Base-by-base conservation (phyloP, 2,329 filamentous ascomycete genomes). In the Calonectria pseudoreteaudii region DNA sequence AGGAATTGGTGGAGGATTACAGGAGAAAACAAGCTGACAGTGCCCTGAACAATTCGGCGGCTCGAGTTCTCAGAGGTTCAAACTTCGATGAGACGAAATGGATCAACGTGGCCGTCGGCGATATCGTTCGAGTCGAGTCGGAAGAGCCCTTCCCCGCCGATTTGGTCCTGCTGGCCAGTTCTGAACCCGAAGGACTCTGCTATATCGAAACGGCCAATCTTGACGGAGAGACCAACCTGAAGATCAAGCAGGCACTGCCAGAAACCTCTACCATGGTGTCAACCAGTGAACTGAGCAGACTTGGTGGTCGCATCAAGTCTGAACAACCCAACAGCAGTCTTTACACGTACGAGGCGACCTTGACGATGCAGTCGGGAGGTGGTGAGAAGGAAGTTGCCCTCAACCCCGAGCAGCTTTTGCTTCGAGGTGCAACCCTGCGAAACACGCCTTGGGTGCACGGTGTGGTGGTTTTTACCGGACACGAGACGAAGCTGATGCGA, bases 181-280 rank as follows among this genome's bases (percentile, higher is more conserved):
- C 97, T 9, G 97, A 99, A 83, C 97, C 97, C 1, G 97, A 99
- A 87, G 97, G 97, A 80, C 87, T 99, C 71, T 99, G 97, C 86
- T 99, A 99, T 84, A 98, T 99, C 82, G 97, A 99, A 86, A 99
- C 97, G 2, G 96, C 97, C 30, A 99, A 99, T 83, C 88, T 99
- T 72, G 97, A 99, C 81, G 97, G 97, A 79, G 97, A 99, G 86
- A 99, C 97, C 26, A 99, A 99, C 83, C 87, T 99, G 79, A 99
- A 99, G 86, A 98, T 99, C 87, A 99, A 99, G 87, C 97, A 99
- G 86, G 96, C 93, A 2, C 93, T 98, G 68, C 96, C 97, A 0
- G 97, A 99, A 87, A 99, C 97, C 0, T 93, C 94, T 18, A 90
- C 94, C 74, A 89, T 98, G 82, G 95, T 99, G 73, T 98, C 95